Evolutionary conservation across 805 yeast species (phyloP).

Genomic region (Candida xiaguanensis): DNA sequence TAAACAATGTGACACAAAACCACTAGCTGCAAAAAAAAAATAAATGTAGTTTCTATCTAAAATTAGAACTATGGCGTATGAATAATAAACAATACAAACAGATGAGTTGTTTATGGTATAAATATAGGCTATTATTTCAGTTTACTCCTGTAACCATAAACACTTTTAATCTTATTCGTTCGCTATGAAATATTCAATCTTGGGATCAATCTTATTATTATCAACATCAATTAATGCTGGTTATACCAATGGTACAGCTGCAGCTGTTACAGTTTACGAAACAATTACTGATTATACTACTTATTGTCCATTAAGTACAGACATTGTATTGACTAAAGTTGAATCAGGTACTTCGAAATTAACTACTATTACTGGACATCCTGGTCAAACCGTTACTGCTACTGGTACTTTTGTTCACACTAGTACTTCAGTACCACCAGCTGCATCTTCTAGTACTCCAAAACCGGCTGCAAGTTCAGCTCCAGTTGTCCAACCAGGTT

Average conservation of each 20-base stretch:
- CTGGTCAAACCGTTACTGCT: constrained; percentile 71
- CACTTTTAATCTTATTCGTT: not conserved
- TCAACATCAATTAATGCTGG: not conserved
- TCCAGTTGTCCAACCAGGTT: not conserved
- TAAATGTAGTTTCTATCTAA: not conserved
- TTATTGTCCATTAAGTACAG: constrained; percentile 73
- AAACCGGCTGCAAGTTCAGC: constrained; percentile 1
- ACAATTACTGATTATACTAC: constrained; percentile 52
- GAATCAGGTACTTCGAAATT: constrained; percentile 10
- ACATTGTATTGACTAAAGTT: constrained; percentile 51
- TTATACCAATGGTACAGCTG: not conserved
- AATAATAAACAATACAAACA: no score
- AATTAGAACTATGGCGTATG: not conserved
- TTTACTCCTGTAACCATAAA: no score
- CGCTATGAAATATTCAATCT: constrained; percentile 1
- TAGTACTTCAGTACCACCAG: not conserved
- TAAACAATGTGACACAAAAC: not conserved
- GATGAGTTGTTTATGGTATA: not conserved
- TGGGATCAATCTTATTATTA: not conserved
- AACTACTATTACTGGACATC: constrained; percentile 62
- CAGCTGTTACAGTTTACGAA: constrained; percentile 29
- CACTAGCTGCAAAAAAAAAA: not conserved
- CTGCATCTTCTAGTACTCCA: constrained; percentile 2
- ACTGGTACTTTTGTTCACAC: constrained; percentile 51
- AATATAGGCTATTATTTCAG: no score